Evolutionary conservation across 129 eudicot genomes (phyloP), one percentile per base, ranked within the genome.

Genomic region (Pseudognaphalium luteoalbum): DNA sequence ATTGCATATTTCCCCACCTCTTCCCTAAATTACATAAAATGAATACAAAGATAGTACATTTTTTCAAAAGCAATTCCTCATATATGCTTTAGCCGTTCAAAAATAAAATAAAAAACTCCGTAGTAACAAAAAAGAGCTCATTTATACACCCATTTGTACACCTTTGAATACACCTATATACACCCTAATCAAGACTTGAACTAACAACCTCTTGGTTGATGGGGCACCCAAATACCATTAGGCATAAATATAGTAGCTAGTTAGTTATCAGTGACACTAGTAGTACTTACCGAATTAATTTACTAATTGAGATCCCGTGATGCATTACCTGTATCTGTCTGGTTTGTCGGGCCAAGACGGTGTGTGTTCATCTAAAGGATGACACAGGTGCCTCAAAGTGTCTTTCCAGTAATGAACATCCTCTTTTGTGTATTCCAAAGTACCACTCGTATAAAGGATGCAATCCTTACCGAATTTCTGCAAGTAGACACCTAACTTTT

Each of bases 261-360:
- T 25, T 25, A 25, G 28, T 25, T 25, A 25, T 1, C 28, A 39
- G 7, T 39, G 2, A 39, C 1, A 39, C 11, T 6, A 8, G 11
- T 39, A 39, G 44, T 39, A 0, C 11, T 39, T 39, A 11, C 44
- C 44, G 28, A 25, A 25, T n/a, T n/a, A 25, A 25, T 25, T 1
- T 25, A 39, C 44, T 6, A 39, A 6, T 39, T 39, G 44, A 8
- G 44, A 39, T 39, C 44, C 44, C 7, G 44, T 39, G 7, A 39
- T 8, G 9, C 9, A 39, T 68, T 77, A 77, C 75, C 67, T 56
- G 50, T 77, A 86, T 80, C 86, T 72, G 5, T 52, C 20, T 28
- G 89, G 89, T 63, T 79, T 86, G n/a, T 86, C 64, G 0, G 87
- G 86, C 89, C 86, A 86, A 25, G 81, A 47, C 72, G 66, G 66